Evolutionary conservation across 2,329 filamentous ascomycete genomes (phyloP), one percentile per base, ranked within the genome.

Genomic region (Cucurbitaria berberidis): DNA sequence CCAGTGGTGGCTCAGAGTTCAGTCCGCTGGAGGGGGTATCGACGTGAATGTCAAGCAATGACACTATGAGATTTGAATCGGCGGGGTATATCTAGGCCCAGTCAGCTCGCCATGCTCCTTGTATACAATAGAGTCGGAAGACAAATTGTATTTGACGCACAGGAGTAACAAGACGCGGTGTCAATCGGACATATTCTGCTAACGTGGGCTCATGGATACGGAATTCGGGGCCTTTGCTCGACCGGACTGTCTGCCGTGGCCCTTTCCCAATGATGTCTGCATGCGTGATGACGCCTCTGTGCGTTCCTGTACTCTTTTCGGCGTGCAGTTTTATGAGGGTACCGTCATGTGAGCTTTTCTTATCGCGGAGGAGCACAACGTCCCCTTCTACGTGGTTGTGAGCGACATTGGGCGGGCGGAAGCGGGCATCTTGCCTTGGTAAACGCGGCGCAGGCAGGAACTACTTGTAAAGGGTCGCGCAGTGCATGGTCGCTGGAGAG

Each of bases 21-120:
- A 76, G 71, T 5, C 74, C 76, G 67, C 32, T 66, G 59, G 26
- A 76, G 13, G 64, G 62, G 2, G 63, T 65, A 63, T 64, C 76
- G 26, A 86, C 83, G 69, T 93, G 87, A 39, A 95, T 80, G 70
- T 95, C 90, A 19, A 96, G 82, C 21, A 93, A 79, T 1, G 86
- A 89, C 32, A 91, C 87, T 46, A 95, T 93, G 27, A 89, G 77
- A 60, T 84, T 87, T 16, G 89, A 88, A 74, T 93, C 90, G 52
- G 85, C 82, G 15, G 89, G 86, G 68, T 95, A 95, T 36, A 89
- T 84, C 85, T 87, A 75, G 13, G 16, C n/a, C 1, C 9, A 58
- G 66, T 56, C 42, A 59, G 57, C 41, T 35, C 19, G 10, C 5
- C 24, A 15, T 15, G 9, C 19, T 41, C 34, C 26, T 16, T 34